Conservation (phyloP, 805 yeast species). For the Saccharomycopsis synnaedendra region DNA sequence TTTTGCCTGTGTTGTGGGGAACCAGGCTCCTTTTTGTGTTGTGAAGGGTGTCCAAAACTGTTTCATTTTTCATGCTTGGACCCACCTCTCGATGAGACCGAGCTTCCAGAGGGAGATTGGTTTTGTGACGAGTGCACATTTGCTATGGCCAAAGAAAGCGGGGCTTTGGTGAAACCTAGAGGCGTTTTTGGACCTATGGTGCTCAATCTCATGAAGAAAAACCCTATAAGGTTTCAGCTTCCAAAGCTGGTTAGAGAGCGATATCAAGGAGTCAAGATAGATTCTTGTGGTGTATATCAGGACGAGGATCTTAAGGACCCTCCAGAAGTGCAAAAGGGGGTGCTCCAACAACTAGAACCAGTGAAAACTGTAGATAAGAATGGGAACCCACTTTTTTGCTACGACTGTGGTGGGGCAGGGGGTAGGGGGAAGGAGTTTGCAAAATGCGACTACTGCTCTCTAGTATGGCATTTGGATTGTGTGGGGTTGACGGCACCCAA, state of each 20-base stretch:
- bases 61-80: constrained; percentile 87
- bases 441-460: constrained; percentile 74
- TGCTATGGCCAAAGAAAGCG: background rate
- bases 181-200: constrained; percentile 47
- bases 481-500: constrained; percentile 56
- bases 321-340: constrained; percentile 30
- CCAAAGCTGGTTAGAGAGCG: constrained; percentile 61
- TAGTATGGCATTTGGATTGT: constrained; percentile 87
- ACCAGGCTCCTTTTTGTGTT: constrained; percentile 80
- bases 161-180: constrained; percentile 26
- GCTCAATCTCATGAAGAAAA: constrained; percentile 42
- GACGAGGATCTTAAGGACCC: constrained; percentile 49
- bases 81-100: constrained; percentile 72
- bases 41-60: constrained; percentile 86
- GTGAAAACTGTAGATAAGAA: constrained; percentile 54
- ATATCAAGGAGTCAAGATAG: constrained; percentile 62
- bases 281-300: constrained; percentile 58
- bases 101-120: constrained; percentile 85
- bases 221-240: constrained; percentile 55
- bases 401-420: constrained; percentile 65
- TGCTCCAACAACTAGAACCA: constrained; percentile 44
- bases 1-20: constrained; percentile 87
- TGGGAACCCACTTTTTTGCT: constrained; percentile 64
- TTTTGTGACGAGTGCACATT: constrained; percentile 61
- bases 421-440: constrained; percentile 33